These are phyloP conservation scores for Fusarium euwallaceae DNA, from an alignment of 2,329 filamentous ascomycete genomes.

Conservation along the genomic window DNA sequence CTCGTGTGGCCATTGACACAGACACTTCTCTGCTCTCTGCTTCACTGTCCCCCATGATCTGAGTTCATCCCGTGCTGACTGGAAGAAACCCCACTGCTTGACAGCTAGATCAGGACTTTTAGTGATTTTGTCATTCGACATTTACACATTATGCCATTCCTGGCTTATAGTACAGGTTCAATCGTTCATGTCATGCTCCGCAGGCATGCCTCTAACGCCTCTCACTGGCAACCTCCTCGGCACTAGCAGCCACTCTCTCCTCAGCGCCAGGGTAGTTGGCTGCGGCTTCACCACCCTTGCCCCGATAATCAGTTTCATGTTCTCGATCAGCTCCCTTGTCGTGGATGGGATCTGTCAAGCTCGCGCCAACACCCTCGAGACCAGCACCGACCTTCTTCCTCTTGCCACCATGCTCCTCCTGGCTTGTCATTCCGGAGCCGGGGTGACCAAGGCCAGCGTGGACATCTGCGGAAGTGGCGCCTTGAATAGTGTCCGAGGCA, in stretches of 20 bases:
- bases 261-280: slow-evolving; percentile 38
- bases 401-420: slow-evolving; percentile 56
- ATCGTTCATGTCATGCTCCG: slow-evolving; percentile 1
- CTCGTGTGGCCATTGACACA: background rate
- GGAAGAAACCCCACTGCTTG: background rate
- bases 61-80: background rate
- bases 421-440: slow-evolving; percentile 56
- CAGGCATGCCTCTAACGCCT: slow-evolving; percentile 20
- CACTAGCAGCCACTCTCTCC: slow-evolving; percentile 37
- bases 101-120: background rate
- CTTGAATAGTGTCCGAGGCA: slow-evolving; percentile 56
- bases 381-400: slow-evolving; percentile 55
- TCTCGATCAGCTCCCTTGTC: slow-evolving; percentile 49
- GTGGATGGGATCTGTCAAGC: slow-evolving; percentile 45
- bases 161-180: slow-evolving; percentile 20
- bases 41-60: background rate
- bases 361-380: slow-evolving; percentile 56
- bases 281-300: slow-evolving; percentile 30
- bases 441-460: slow-evolving; percentile 60
- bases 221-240: slow-evolving; percentile 43
- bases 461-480: slow-evolving; percentile 60
- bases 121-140: slow-evolving; percentile 22
- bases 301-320: slow-evolving; percentile 39
- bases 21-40: background rate
- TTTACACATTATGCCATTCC: slow-evolving; percentile 32